Percentiles rank a stretch among this genome's conserved stretches.
These are phyloP conservation scores for Aureococcus anophagefferens DNA, from an alignment of 108 stramenopile genomes.

Conservation along the genomic window DNA sequence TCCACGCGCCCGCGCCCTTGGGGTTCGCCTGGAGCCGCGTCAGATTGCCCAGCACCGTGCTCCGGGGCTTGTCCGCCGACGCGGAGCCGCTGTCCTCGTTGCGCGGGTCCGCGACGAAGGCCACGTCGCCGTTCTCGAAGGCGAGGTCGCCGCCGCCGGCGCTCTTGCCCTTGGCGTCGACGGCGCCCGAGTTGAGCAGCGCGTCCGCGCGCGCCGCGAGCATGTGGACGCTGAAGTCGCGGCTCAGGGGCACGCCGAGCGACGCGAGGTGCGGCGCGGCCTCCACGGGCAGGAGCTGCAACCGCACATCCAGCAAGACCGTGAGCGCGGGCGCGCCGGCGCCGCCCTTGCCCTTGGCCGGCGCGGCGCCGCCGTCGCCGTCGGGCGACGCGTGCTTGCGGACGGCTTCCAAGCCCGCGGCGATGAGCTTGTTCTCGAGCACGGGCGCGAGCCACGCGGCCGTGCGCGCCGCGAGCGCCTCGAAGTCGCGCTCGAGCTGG, in stretches of 20 bases:
- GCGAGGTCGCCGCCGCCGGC: too few relatives aligned
- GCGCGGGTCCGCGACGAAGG: slow-evolving; percentile 26
- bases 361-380: too few relatives aligned
- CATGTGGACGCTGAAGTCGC: slow-evolving; percentile 22
- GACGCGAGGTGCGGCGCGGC: slow-evolving; percentile 6
- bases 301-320: slow-evolving; percentile 15
- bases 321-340: slow-evolving; percentile 3
- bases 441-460: not conserved
- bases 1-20: slow-evolving; percentile 1
- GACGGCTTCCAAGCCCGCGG: not conserved
- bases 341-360: too few relatives aligned
- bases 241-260: slow-evolving; percentile 1
- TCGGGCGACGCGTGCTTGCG: too few relatives aligned
- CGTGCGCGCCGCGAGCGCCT: slow-evolving; percentile 13
- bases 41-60: not conserved
- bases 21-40: slow-evolving; percentile 5
- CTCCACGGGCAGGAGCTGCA: slow-evolving; percentile 26
- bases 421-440: not conserved
- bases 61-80: not conserved
- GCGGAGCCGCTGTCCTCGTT: slow-evolving; percentile 19
- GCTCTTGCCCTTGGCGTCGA: too few relatives aligned
- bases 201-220: slow-evolving; percentile 13
- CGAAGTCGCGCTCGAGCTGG: not conserved
- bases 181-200: not conserved
- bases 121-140: slow-evolving; percentile 12